phyloP scores from a whole-genome alignment of 2,329 filamentous ascomycete species.

The Alternaria hordeiaustralica region DNA sequence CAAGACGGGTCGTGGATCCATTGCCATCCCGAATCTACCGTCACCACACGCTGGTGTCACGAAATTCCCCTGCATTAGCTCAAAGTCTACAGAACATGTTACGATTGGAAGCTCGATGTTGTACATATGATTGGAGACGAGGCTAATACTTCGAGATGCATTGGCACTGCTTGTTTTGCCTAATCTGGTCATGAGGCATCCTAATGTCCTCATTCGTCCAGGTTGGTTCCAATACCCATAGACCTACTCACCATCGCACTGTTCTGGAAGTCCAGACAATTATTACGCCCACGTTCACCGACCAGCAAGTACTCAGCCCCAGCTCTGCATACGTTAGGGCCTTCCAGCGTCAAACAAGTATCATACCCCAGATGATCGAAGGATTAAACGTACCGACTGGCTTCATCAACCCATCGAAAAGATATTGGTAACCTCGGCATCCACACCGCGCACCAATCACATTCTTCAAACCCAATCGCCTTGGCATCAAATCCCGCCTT shows the following conservation, averaged over 20 bases:
- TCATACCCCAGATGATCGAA: neutral
- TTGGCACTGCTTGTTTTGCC: neutral
- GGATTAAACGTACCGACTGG: neutral
- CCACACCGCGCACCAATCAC: neutral
- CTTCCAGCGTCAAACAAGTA: neutral
- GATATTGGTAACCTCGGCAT: neutral
- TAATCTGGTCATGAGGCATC: neutral
- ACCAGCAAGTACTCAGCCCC: neutral
- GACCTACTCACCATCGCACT: neutral
- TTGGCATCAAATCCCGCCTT: constrained; percentile 1
- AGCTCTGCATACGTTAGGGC: neutral
- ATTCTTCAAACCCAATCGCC: neutral
- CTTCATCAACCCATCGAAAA: neutral
- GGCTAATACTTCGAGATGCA: neutral
- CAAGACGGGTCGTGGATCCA: constrained; percentile 4
- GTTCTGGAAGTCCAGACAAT: neutral
- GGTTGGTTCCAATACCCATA: neutral
- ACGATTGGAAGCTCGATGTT: neutral
- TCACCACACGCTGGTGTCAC: constrained; percentile 2
- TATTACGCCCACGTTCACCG: neutral
- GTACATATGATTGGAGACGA: neutral
- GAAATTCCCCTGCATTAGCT: constrained; percentile 6
- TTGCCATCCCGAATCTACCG: neutral
- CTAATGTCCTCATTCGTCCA: neutral
- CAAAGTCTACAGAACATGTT: neutral